Conservation (phyloP, 139 green algal species). For the Chloropicon primus region DNA sequence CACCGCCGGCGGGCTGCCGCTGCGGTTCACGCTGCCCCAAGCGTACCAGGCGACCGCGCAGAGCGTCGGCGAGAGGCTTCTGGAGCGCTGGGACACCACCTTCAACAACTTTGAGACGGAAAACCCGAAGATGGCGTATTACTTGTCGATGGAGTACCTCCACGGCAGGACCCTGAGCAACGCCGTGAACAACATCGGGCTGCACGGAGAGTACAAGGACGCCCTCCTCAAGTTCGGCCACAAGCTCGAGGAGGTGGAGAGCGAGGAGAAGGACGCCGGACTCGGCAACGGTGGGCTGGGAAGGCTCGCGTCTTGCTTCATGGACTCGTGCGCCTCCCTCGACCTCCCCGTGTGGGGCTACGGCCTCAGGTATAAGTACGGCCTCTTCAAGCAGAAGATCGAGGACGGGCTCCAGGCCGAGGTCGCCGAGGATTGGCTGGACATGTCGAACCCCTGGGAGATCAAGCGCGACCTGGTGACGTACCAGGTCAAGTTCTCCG, state of each 20-base stretch:
- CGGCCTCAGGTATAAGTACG: slow-evolving; percentile 1
- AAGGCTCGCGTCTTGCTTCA: slow-evolving; percentile 1
- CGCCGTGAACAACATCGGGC: slow-evolving; percentile 86
- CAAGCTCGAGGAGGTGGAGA: slow-evolving; percentile 48
- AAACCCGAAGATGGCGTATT: slow-evolving; percentile 92
- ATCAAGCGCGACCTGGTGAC: background rate
- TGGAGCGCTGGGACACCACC: slow-evolving; percentile 30
- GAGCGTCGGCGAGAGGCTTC: slow-evolving; percentile 20
- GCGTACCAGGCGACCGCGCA: slow-evolving; percentile 12
- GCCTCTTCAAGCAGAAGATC: slow-evolving; percentile 5
- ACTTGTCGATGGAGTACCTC: slow-evolving; percentile 92
- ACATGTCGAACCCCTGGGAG: background rate
- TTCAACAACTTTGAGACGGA: slow-evolving; percentile 26
- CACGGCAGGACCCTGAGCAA: slow-evolving; percentile 89
- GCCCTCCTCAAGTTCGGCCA: slow-evolving; percentile 51
- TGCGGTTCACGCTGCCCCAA: background rate
- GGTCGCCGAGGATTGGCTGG: slow-evolving; percentile 4
- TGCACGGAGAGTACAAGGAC: slow-evolving; percentile 65
- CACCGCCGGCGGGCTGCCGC: background rate
- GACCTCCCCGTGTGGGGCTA: slow-evolving; percentile 2
- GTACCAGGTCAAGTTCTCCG: background rate
- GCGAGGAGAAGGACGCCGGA: slow-evolving; percentile 1
- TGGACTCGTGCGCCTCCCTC: background rate
- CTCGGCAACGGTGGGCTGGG: slow-evolving; percentile 3
- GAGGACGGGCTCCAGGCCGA: background rate